These are phyloP conservation scores for Gracilaria vermiculophylla DNA, from an alignment of 23 red algal genomes.

Conservation along the genomic window DNA sequence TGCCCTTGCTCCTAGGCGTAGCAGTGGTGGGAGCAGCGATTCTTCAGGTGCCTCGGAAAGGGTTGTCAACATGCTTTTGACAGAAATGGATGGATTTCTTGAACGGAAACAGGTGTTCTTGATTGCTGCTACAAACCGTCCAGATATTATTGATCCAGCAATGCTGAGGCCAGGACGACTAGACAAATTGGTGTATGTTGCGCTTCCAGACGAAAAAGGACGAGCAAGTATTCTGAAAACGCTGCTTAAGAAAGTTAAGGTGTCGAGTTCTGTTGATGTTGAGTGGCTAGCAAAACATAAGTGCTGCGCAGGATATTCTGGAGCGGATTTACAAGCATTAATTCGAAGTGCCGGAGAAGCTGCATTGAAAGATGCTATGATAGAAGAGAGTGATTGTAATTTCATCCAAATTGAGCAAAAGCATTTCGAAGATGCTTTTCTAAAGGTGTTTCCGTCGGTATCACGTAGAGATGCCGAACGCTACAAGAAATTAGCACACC, in stretches of 20 bases:
- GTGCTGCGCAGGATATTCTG: slow-evolving; percentile 64
- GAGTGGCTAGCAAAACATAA: slow-evolving; percentile 5
- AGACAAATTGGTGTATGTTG: slow-evolving; percentile 94
- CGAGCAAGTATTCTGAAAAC: slow-evolving; percentile 77
- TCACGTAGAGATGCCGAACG: slow-evolving; percentile 61
- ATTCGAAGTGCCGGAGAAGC: slow-evolving; percentile 64
- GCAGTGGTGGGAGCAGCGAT: slow-evolving; percentile 40
- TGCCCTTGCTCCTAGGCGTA: slow-evolving; percentile 86
- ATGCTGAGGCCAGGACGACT: slow-evolving; percentile 95
- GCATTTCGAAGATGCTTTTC: slow-evolving; percentile 81
- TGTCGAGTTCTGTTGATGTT: slow-evolving; percentile 56
- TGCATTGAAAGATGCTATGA: slow-evolving; percentile 45
- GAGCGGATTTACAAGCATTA: slow-evolving; percentile 89
- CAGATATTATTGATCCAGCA: slow-evolving; percentile 96
- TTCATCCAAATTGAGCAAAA: slow-evolving; percentile 13
- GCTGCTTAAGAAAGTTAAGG: slow-evolving; percentile 36
- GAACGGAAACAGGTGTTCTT: slow-evolving; percentile 83
- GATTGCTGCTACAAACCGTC: slow-evolving; percentile 94
- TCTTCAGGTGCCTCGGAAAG: slow-evolving; percentile 68
- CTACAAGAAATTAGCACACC: slow-evolving; percentile 63
- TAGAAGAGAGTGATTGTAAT: background rate
- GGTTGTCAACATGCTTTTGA: slow-evolving; percentile 96
- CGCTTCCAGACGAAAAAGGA: slow-evolving; percentile 65
- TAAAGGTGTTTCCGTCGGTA: slow-evolving; percentile 76
- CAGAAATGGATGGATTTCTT: slow-evolving; percentile 94